phyloP scores from a whole-genome alignment of 2,329 filamentous ascomycete species.

The Neurospora crassa region DNA sequence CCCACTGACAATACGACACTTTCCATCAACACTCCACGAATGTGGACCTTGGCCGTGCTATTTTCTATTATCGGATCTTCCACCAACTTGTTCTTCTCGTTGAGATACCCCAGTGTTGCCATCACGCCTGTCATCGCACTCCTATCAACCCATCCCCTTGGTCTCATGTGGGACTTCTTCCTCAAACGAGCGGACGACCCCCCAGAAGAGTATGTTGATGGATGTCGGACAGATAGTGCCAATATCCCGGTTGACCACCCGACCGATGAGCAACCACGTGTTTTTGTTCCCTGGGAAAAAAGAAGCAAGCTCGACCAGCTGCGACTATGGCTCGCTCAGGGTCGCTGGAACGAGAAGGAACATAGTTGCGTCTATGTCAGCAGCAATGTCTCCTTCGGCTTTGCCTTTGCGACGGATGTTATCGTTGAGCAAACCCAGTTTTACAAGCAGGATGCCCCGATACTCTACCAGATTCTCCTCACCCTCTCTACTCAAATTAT shows the following conservation, averaged over 20 bases:
- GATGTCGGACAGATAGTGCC: slow-evolving; percentile 18
- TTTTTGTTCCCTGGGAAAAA: slow-evolving; percentile 12
- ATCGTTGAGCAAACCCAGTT: slow-evolving; percentile 87
- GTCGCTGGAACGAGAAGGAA: slow-evolving; percentile 80
- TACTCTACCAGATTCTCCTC: slow-evolving; percentile 71
- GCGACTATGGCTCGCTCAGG: slow-evolving; percentile 69
- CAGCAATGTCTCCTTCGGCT: slow-evolving; percentile 83
- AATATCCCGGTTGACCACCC: slow-evolving; percentile 10
- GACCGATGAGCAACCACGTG: slow-evolving; percentile 6
- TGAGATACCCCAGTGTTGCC: slow-evolving; percentile 82
- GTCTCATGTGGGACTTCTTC: slow-evolving; percentile 65
- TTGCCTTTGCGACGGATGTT: slow-evolving; percentile 81
- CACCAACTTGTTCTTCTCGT: slow-evolving; percentile 79
- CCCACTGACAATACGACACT: slow-evolving; percentile 65
- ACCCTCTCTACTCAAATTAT: slow-evolving; percentile 80
- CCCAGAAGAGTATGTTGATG: slow-evolving; percentile 37
- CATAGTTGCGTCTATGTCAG: slow-evolving; percentile 84
- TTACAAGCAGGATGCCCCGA: slow-evolving; percentile 70
- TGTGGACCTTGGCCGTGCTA: slow-evolving; percentile 74
- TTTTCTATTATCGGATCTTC: slow-evolving; percentile 76
- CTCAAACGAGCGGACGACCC: slow-evolving; percentile 55
- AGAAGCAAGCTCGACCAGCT: slow-evolving; percentile 32
- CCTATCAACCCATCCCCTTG: slow-evolving; percentile 74
- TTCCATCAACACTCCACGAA: slow-evolving; percentile 81
- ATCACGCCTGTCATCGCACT: slow-evolving; percentile 84